Evolutionary conservation across 306 rosid species (phyloP).

Genomic region (Prosopis cineraria): DNA sequence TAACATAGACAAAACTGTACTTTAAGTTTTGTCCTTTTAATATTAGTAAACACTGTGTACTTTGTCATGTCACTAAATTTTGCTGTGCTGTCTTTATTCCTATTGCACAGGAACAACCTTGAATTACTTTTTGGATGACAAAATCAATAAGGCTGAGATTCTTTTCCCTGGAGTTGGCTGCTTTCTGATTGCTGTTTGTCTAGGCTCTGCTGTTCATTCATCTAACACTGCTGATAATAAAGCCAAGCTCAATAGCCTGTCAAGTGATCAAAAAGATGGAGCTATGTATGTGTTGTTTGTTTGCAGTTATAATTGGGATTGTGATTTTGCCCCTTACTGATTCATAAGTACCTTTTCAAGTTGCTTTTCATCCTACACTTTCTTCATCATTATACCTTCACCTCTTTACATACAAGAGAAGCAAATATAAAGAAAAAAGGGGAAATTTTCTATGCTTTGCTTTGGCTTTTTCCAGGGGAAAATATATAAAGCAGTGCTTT

Average conservation of each 20-base stretch:
- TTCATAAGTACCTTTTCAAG: not conserved
- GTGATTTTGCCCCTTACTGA: not conserved
- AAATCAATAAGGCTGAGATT: slow-evolving; percentile 77
- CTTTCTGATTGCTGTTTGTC: slow-evolving; percentile 85
- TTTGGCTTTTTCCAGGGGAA: not conserved
- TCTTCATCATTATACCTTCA: not conserved
- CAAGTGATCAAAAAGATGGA: slow-evolving; percentile 39
- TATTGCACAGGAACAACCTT: slow-evolving; percentile 72
- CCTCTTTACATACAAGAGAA: not conserved
- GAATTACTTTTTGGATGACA: slow-evolving; percentile 85
- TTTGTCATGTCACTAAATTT: slow-evolving; percentile 26
- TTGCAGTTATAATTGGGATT: not conserved
- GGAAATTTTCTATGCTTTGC: not conserved
- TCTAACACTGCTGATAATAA: slow-evolving; percentile 83
- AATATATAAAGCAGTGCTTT: not conserved
- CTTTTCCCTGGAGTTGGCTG: slow-evolving; percentile 93
- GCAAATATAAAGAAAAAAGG: not conserved
- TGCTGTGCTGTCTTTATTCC: not conserved
- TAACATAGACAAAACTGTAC: not conserved
- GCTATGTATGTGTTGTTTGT: slow-evolving; percentile 49
- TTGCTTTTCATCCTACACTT: not conserved
- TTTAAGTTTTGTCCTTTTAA: not conserved
- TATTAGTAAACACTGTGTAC: not conserved
- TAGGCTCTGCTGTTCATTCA: slow-evolving; percentile 83
- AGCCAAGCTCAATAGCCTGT: slow-evolving; percentile 54